These are phyloP conservation scores for Globisporangium perplexum DNA, from an alignment of 352 stramenopile genomes.

Conservation along the genomic window DNA sequence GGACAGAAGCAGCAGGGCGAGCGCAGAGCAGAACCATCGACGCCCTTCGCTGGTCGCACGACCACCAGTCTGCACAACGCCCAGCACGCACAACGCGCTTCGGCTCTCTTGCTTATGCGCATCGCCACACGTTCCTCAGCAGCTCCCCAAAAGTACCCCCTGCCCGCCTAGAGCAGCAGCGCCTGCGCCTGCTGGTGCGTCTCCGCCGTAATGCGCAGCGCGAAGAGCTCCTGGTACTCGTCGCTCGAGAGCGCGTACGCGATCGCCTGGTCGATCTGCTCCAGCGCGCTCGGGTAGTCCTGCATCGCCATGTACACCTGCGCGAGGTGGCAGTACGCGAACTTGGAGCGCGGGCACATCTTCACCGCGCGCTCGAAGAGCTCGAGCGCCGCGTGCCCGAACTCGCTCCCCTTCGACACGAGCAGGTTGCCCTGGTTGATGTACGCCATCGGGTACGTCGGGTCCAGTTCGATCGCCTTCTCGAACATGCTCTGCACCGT, in stretches of 20 bases:
- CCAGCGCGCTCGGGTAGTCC: slow-evolving; percentile 67
- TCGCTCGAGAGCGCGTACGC: slow-evolving; percentile 66
- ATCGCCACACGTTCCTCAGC: background rate
- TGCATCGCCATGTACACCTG: slow-evolving; percentile 87
- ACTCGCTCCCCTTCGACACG: slow-evolving; percentile 68
- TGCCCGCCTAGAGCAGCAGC: slow-evolving; percentile 40
- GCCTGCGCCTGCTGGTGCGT: slow-evolving; percentile 68
- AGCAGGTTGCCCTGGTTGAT: slow-evolving; percentile 82
- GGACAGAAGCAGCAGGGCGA: no score
- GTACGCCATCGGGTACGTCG: slow-evolving; percentile 83
- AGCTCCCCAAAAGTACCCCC: background rate
- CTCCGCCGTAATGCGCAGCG: slow-evolving; percentile 70
- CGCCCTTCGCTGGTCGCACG: no score
- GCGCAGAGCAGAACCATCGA: background rate
- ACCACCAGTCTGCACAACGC: background rate
- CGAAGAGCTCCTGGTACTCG: slow-evolving; percentile 75
- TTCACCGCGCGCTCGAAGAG: slow-evolving; percentile 76
- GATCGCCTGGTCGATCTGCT: slow-evolving; percentile 78
- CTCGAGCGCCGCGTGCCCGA: slow-evolving; percentile 57
- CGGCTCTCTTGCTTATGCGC: background rate
- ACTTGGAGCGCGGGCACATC: slow-evolving; percentile 78
- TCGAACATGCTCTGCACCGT: slow-evolving; percentile 74
- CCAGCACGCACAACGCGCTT: no score
- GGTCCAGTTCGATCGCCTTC: slow-evolving; percentile 73
- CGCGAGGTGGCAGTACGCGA: slow-evolving; percentile 75